These are phyloP conservation scores for Calonectria leucothoes DNA, from an alignment of 2,329 filamentous ascomycete genomes.

Conservation along the genomic window DNA sequence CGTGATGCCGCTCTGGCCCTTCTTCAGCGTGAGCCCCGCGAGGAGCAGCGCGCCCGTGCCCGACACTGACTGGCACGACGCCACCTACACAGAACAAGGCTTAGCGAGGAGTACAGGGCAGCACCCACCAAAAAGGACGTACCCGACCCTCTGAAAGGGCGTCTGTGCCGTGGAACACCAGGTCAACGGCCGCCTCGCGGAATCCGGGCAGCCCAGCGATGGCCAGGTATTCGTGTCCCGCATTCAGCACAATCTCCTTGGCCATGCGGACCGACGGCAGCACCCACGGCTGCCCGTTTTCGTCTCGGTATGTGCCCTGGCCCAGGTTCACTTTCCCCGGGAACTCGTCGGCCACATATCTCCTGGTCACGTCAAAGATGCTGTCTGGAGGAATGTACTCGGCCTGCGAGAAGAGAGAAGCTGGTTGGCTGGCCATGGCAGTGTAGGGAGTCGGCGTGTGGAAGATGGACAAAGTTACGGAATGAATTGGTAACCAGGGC, in stretches of 20 bases:
- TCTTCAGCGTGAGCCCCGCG: conserved; percentile 46
- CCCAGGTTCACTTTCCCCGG: conserved; percentile 18
- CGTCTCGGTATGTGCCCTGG: conserved; percentile 21
- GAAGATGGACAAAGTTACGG: background rate
- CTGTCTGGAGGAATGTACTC: conserved; percentile 15
- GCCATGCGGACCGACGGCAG: conserved; percentile 19
- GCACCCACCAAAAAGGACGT: conserved; percentile 23
- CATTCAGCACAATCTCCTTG: conserved; percentile 8
- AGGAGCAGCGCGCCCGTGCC: conserved; percentile 55
- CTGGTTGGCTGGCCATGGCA: background rate
- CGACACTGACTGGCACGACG: conserved; percentile 52
- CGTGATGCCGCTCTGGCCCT: conserved; percentile 37
- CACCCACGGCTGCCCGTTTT: conserved; percentile 20
- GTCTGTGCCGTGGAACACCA: conserved; percentile 44
- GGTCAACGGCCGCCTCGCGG: conserved; percentile 27
- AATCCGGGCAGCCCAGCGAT: conserved; percentile 14
- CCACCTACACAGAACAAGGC: conserved; percentile 37
- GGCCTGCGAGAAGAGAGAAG: conserved; percentile 7
- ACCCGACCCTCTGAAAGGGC: conserved; percentile 44
- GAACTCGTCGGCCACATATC: conserved; percentile 9
- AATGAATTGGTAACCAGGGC: background rate
- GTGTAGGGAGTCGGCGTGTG: background rate
- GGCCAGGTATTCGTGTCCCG: conserved; percentile 19
- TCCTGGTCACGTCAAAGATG: conserved; percentile 23
- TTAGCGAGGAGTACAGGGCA: conserved; percentile 42